Evolutionary conservation across 129 eudicot genomes (phyloP), one percentile per base, ranked within the genome.

Genomic region (Artemisia argyi): DNA sequence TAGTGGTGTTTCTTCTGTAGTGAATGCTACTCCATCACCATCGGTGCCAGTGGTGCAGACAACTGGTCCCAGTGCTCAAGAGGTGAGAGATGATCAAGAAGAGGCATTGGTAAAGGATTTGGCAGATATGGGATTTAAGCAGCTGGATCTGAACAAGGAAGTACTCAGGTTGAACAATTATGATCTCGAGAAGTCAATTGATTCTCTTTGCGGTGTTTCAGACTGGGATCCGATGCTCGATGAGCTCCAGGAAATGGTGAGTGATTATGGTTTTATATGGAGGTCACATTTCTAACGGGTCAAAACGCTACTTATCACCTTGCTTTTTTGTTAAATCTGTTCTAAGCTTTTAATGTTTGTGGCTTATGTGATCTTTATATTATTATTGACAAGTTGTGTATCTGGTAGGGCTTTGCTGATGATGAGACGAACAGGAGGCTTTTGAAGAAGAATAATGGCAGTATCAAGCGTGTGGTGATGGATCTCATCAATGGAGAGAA

Each of bases 141-240:
- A 92, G 57, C 79, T 72, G 44, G 96, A 83, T 53, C 51, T 87
- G 74, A 92, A 92, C 84, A 85, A 82, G 70, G 79, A 75, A 48
- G 48, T 87, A 12, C 80, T 88, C 69, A 86, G 89, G 84, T 75
- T 30, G 83, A 88, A 86, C 44, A 80, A 81, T 35, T 86, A 88
- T 62, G 82, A 90, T 78, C 65, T 90, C 79, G 88, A 80, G 86
- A 82, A 84, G 73, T 80, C 91, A 0, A 85, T 92, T 64, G 92
- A 89, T 60, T 94, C 78, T 19, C 96, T 89, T 22, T 92, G 95
- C 77, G 92, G 82, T 47, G 89, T 80, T 59, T 56, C 79, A n/a
- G 98, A 87, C 66, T 93, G 98, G 98, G 97, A 89, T 74, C 90
- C 96, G 1, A 82, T 92, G 32, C 95, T 94, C 16, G 92, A 83